A percentile compares a stretch with the other conserved stretches of the same genome.
Conservation (phyloP, 2,329 filamentous ascomycete species). For the Alternaria metachromatica region DNA sequence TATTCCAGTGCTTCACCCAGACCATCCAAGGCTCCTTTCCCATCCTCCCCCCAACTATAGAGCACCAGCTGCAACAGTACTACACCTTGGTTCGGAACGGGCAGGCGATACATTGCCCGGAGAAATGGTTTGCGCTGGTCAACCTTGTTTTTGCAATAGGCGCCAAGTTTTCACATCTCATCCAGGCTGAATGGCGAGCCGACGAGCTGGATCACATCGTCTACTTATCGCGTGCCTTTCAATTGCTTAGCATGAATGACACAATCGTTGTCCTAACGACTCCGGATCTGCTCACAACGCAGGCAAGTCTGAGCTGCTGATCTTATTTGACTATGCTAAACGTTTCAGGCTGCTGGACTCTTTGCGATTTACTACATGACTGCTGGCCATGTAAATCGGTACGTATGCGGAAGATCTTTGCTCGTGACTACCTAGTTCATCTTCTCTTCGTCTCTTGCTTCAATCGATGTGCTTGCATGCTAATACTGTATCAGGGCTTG, state of each 20-base stretch:
- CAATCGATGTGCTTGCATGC: not conserved
- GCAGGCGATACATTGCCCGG: conserved; percentile 7
- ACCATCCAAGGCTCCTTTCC: conserved; percentile 35
- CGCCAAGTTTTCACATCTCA: conserved; percentile 39
- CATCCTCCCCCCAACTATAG: conserved; percentile 21
- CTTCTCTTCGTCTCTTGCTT: not conserved
- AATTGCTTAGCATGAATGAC: conserved; percentile 18
- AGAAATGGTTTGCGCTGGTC: conserved; percentile 42
- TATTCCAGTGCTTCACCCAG: conserved; percentile 39
- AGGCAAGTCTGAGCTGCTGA: conserved; percentile 20
- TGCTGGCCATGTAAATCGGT: conserved; percentile 41
- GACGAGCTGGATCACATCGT: conserved; percentile 36
- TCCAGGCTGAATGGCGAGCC: conserved; percentile 24
- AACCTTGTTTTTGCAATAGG: conserved; percentile 52
- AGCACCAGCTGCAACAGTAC: conserved; percentile 14
- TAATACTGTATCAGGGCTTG: conserved; percentile 38
- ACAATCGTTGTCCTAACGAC: conserved; percentile 35
- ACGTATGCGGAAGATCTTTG: conserved; percentile 1
- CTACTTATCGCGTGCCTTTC: conserved; percentile 36
- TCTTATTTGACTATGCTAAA: not conserved
- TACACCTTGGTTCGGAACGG: conserved; percentile 3
- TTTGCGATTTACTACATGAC: conserved; percentile 45
- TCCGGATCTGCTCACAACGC: conserved; percentile 17
- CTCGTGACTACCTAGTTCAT: not conserved
- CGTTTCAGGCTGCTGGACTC: conserved; percentile 29